A percentile compares a stretch with the other conserved stretches of the same genome.
Conservation (phyloP, 768 basidiomycete genomes). For the Suillus clintonianus region DNA sequence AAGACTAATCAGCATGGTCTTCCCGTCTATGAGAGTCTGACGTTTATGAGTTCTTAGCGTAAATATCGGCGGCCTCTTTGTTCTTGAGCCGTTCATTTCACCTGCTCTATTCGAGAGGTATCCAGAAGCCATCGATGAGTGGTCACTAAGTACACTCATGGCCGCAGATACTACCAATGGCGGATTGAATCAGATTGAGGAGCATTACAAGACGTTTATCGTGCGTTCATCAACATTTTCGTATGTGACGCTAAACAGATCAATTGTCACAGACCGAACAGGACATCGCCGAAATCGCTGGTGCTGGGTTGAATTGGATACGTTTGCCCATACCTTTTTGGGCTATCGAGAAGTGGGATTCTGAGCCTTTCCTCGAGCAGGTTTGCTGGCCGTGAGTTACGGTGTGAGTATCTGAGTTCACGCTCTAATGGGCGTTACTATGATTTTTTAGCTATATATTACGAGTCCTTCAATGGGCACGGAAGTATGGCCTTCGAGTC, state of each 20-base stretch:
- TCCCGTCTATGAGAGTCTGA: constrained; percentile 9
- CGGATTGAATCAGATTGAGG: constrained; percentile 62
- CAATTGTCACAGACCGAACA: constrained; percentile 65
- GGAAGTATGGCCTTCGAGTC: constrained; percentile 89
- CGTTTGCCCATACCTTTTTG: constrained; percentile 83
- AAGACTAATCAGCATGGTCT: constrained; percentile 18
- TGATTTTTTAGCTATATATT: constrained; percentile 61
- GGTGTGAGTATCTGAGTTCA: constrained; percentile 4
- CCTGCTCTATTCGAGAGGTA: constrained; percentile 66
- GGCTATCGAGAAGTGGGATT: constrained; percentile 76
- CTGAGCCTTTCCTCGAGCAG: constrained; percentile 75
- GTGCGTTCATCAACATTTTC: constrained; percentile 42
- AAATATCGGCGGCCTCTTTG: constrained; percentile 76
- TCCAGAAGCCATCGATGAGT: constrained; percentile 60
- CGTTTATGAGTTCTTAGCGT: constrained; percentile 37
- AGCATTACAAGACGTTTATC: constrained; percentile 84
- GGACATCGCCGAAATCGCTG: constrained; percentile 88
- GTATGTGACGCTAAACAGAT: background rate
- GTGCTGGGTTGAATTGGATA: constrained; percentile 84
- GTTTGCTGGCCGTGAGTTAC: constrained; percentile 70
- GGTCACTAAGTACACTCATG: constrained; percentile 66
- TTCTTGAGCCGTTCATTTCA: constrained; percentile 78
- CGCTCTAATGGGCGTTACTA: background rate
- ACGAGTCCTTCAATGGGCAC: constrained; percentile 74
- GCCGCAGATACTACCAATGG: constrained; percentile 61